Percentiles rank a stretch among this genome's conserved stretches.
phyloP scores from a whole-genome alignment of 768 basidiomycete genomes.

The Dendrothele bispora region DNA sequence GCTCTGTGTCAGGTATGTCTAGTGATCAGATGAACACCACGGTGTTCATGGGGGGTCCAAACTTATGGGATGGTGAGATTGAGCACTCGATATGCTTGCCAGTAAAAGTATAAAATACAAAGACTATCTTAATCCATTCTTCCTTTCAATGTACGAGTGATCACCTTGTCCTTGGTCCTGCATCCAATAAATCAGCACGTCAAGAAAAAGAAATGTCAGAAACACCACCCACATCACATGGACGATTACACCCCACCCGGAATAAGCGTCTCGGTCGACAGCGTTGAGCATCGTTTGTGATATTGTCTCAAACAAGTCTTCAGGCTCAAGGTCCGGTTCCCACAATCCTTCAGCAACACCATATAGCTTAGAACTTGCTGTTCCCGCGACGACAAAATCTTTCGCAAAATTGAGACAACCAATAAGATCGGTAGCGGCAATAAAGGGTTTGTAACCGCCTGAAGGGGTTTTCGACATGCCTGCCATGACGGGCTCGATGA shows the following conservation, averaged over 20 bases:
- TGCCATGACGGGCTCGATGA: conserved; percentile 95
- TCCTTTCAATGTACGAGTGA: conserved; percentile 85
- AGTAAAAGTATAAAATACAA: conserved; percentile 3
- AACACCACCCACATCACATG: conserved; percentile 80
- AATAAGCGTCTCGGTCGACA: conserved; percentile 93
- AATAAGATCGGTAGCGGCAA: conserved; percentile 92
- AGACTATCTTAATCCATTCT: conserved; percentile 76
- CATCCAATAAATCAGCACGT: conserved; percentile 2
- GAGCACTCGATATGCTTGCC: not conserved
- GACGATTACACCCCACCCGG: conserved; percentile 95
- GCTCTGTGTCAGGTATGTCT: too few species aligned
- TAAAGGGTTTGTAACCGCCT: conserved; percentile 83
- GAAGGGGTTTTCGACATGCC: conserved; percentile 77
- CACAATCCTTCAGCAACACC: conserved; percentile 98
- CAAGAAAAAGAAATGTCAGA: conserved; percentile 3
- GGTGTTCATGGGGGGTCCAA: too few species aligned
- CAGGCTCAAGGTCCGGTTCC: conserved; percentile 95
- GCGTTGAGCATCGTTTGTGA: conserved; percentile 94
- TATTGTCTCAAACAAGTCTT: conserved; percentile 98
- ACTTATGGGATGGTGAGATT: too few species aligned
- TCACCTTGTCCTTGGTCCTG: conserved; percentile 72
- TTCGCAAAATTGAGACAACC: conserved; percentile 93
- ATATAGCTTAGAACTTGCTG: conserved; percentile 87
- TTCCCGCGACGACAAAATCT: conserved; percentile 96
- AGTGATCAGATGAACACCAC: too few species aligned